phyloP scores from a whole-genome alignment of 2,329 filamentous ascomycete species.

The Colletotrichum orbiculare region DNA sequence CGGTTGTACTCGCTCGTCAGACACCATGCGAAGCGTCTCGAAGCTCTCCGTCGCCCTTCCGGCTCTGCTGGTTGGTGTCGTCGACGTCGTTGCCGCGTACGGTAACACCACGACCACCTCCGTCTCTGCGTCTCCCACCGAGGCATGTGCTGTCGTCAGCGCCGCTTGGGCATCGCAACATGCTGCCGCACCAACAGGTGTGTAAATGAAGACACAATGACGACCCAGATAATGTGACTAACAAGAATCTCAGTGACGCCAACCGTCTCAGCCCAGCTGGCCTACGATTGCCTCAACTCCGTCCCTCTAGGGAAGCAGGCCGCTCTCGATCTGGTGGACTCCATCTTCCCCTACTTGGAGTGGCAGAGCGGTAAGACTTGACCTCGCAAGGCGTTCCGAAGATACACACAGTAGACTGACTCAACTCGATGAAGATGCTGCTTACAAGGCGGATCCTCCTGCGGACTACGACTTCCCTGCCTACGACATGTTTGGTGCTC shows the following conservation, averaged over 20 bases:
- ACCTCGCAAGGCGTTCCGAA: too few relatives aligned
- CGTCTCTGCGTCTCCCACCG: background rate
- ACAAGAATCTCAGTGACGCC: slow-evolving; percentile 2
- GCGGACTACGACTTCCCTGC: slow-evolving; percentile 58
- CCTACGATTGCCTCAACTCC: slow-evolving; percentile 54
- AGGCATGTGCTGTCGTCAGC: slow-evolving; percentile 24
- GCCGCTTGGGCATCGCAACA: slow-evolving; percentile 27
- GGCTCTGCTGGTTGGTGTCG: slow-evolving; percentile 15
- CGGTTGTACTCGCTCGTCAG: too few relatives aligned
- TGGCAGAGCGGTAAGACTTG: slow-evolving; percentile 50
- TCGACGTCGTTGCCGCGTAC: background rate
- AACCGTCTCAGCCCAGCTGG: slow-evolving; percentile 48
- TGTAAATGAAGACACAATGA: background rate
- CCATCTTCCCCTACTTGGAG: slow-evolving; percentile 53
- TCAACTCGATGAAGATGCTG: slow-evolving; percentile 43
- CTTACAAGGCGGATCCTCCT: slow-evolving; percentile 63
- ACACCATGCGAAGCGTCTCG: too few relatives aligned
- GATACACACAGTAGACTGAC: background rate
- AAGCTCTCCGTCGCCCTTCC: slow-evolving; percentile 15
- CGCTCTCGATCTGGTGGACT: slow-evolving; percentile 52
- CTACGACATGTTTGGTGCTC: slow-evolving; percentile 50
- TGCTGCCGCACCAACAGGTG: slow-evolving; percentile 14
- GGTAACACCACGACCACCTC: slow-evolving; percentile 13
- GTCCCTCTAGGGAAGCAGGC: slow-evolving; percentile 52
- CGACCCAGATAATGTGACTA: background rate